Evolutionary conservation across 2,329 filamentous ascomycete genomes (phyloP).

Genomic region (Exophiala viscosa): DNA sequence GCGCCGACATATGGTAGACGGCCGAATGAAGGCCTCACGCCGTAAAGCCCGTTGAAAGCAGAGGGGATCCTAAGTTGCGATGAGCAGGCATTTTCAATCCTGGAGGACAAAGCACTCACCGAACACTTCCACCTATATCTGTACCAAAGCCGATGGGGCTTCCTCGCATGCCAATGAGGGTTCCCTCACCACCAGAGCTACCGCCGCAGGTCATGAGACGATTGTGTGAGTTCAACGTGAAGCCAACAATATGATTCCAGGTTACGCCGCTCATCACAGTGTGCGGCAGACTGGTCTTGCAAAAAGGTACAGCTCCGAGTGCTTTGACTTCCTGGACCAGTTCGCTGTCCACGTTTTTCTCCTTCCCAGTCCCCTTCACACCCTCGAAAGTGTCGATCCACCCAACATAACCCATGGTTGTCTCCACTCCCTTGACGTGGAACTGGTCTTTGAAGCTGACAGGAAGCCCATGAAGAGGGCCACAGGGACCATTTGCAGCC

Average conservation of each 20-base stretch:
- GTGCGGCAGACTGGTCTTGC: slow-evolving; percentile 51
- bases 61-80: slow-evolving; percentile 37
- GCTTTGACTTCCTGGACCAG: slow-evolving; percentile 28
- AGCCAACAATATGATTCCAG: slow-evolving; percentile 56
- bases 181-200: slow-evolving; percentile 62
- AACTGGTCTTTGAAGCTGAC: slow-evolving; percentile 20
- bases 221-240: slow-evolving; percentile 61
- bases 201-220: slow-evolving; percentile 59
- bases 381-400: slow-evolving; percentile 18
- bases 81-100: slow-evolving; percentile 33
- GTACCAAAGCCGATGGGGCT: slow-evolving; percentile 59
- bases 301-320: slow-evolving; percentile 48
- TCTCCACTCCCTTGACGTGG: slow-evolving; percentile 27
- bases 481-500: slow-evolving; percentile 26
- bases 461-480: slow-evolving; percentile 22
- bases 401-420: slow-evolving; percentile 23
- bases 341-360: slow-evolving; percentile 18
- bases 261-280: slow-evolving; percentile 47
- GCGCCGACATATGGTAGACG: slow-evolving; percentile 46
- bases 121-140: slow-evolving; percentile 51
- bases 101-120: slow-evolving; percentile 41
- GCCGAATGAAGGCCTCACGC: slow-evolving; percentile 51
- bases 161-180: slow-evolving; percentile 55
- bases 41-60: slow-evolving; percentile 49
- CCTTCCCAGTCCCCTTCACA: not conserved